A percentile compares a stretch with the other conserved stretches of the same genome.
Evolutionary conservation across 2,329 filamentous ascomycete species (phyloP).

Genomic region (Claviceps digitariae): DNA sequence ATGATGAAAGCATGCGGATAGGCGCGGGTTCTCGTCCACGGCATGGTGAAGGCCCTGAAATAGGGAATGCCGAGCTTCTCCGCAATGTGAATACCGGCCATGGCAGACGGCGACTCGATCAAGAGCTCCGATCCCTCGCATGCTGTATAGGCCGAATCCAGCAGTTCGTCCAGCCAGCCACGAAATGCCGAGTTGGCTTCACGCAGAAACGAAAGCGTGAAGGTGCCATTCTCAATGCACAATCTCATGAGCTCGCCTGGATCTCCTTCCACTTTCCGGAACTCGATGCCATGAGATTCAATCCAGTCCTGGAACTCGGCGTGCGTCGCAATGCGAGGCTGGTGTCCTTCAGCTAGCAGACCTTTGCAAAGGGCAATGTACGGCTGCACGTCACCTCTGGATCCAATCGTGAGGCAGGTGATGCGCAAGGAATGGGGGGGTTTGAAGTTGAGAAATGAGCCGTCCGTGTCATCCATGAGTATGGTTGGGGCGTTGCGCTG

Average conservation of each 20-base stretch:
- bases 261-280: constrained; percentile 76
- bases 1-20: constrained; percentile 96
- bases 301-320: constrained; percentile 83
- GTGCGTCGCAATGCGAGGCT: constrained; percentile 79
- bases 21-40: constrained; percentile 88
- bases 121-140: constrained; percentile 81
- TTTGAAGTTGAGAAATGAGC: constrained; percentile 85
- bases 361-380: constrained; percentile 95
- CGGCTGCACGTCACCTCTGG: constrained; percentile 88
- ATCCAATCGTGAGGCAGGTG: constrained; percentile 91
- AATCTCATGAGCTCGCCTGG: constrained; percentile 90
- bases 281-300: constrained; percentile 85
- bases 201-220: constrained; percentile 78
- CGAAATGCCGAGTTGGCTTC: constrained; percentile 83
- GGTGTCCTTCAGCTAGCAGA: constrained; percentile 75
- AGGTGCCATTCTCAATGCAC: constrained; percentile 95
- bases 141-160: constrained; percentile 66
- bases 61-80: constrained; percentile 89
- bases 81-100: constrained; percentile 96
- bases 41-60: constrained; percentile 97
- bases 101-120: constrained; percentile 90
- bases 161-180: constrained; percentile 84
- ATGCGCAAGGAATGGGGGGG: constrained; percentile 66
- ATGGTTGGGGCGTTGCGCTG: constrained; percentile 55
- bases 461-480: constrained; percentile 76